Conservation (phyloP, 805 yeast species). For the Barnettozyma sucrosica region DNA sequence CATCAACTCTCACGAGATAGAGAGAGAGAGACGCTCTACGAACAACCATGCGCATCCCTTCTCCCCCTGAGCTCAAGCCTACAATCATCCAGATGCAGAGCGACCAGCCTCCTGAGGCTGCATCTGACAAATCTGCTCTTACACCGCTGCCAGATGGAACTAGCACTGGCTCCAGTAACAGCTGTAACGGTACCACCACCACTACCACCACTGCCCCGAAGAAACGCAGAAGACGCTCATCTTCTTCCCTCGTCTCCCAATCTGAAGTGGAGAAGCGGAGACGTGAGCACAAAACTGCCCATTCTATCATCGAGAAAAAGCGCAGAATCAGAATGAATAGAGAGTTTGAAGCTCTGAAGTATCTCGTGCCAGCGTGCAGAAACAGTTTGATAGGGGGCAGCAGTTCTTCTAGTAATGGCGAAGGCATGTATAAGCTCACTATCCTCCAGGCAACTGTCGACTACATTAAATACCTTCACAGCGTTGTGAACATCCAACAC, state of each 20-base stretch:
- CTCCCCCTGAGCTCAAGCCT: constrained; percentile 43
- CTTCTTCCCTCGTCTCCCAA: constrained; percentile 22
- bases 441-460: constrained; percentile 80
- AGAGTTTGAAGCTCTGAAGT: constrained; percentile 76
- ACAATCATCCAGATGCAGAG: constrained; percentile 39
- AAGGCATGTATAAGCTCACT: constrained; percentile 75
- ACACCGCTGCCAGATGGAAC: constrained; percentile 4
- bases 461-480: constrained; percentile 66
- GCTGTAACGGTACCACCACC: neutral
- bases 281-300: constrained; percentile 50
- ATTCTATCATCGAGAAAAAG: constrained; percentile 74
- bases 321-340: constrained; percentile 74
- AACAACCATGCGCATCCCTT: constrained; percentile 27
- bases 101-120: neutral
- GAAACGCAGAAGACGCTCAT: constrained; percentile 24
- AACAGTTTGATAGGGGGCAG: constrained; percentile 21
- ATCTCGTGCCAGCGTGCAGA: constrained; percentile 74
- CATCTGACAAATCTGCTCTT: constrained; percentile 3
- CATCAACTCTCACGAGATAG: neutral
- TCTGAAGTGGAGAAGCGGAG: constrained; percentile 35
- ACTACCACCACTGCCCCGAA: constrained; percentile 8
- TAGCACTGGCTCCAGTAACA: constrained; percentile 1
- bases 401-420: constrained; percentile 26
- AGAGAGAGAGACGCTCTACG: neutral
- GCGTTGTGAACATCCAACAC: constrained; percentile 46